Conservation (phyloP, 2,329 filamentous ascomycete genomes). For the Arthrocladium fulminans region DNA sequence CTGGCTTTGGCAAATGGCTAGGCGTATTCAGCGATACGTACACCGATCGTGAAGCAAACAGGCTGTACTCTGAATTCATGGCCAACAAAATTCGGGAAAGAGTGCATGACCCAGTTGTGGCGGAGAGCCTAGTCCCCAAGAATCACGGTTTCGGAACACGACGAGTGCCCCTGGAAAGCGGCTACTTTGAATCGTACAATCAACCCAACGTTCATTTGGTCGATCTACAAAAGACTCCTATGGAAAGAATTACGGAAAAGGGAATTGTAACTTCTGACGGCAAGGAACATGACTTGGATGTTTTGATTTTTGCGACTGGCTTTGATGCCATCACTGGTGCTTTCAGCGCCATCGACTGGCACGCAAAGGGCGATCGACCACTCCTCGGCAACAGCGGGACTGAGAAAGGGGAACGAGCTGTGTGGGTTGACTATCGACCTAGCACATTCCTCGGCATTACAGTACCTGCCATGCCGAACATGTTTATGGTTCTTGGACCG, state of each 20-base stretch:
- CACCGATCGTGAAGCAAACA: conserved; percentile 40
- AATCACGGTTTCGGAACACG: conserved; percentile 49
- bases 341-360: not conserved
- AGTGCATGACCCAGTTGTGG: conserved; percentile 42
- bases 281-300: conserved; percentile 31
- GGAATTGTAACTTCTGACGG: conserved; percentile 34
- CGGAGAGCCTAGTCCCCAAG: conserved; percentile 47
- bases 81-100: conserved; percentile 43
- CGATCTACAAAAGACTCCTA: conserved; percentile 34
- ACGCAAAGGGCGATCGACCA: conserved; percentile 21
- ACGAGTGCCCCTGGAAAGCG: conserved; percentile 40
- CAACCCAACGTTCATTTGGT: conserved; percentile 40
- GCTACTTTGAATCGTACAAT: conserved; percentile 45
- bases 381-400: conserved; percentile 32
- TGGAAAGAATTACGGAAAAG: conserved; percentile 31
- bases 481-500: conserved; percentile 46
- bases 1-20: conserved; percentile 49
- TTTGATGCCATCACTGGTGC: conserved; percentile 36
- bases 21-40: conserved; percentile 46
- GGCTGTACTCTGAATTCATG: conserved; percentile 48
- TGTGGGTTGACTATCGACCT: conserved; percentile 30
- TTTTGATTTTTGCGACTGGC: conserved; percentile 36
- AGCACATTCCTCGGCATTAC: conserved; percentile 35
- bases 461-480: conserved; percentile 38
- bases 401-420: conserved; percentile 30